Conservation (phyloP, 208 protist species). For the Trypanosoma caninum region DNA sequence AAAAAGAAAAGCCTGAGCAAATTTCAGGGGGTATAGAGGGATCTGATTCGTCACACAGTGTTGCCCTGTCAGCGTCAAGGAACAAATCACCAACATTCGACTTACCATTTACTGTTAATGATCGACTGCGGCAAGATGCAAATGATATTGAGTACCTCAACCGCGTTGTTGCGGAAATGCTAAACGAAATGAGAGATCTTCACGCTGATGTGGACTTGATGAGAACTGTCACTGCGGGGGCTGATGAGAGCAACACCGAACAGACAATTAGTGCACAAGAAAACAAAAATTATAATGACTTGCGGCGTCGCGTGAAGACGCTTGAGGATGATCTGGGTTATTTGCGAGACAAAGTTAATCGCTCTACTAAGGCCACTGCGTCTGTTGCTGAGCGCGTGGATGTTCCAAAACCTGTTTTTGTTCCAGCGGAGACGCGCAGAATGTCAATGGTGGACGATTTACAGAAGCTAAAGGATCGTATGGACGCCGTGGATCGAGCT, state of each 20-base stretch:
- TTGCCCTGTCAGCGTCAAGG: neutral
- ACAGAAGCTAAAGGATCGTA: constrained; percentile 23
- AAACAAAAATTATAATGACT: neutral
- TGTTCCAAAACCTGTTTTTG: constrained; percentile 22
- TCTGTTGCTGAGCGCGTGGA: constrained; percentile 37
- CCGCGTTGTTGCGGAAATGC: constrained; percentile 89
- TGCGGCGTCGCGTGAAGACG: constrained; percentile 25
- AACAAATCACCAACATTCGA: neutral
- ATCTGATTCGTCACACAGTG: neutral
- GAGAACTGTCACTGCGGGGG: constrained; percentile 19
- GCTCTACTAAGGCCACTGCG: constrained; percentile 29
- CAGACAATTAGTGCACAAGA: neutral
- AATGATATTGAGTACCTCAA: constrained; percentile 83
- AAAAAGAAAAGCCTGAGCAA: neutral
- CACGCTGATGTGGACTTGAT: constrained; percentile 73
- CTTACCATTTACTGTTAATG: constrained; percentile 24
- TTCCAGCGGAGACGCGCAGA: neutral
- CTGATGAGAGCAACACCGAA: neutral
- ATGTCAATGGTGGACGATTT: constrained; percentile 24
- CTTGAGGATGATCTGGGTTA: constrained; percentile 29
- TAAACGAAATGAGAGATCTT: constrained; percentile 76
- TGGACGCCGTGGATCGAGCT: constrained; percentile 31
- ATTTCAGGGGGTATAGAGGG: neutral
- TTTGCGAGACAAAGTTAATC: constrained; percentile 2
- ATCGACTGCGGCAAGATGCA: constrained; percentile 58